Evolutionary conservation across 441 rosid species (phyloP), one percentile per base, ranked within the genome.

Genomic region (Euphorbia corollata): DNA sequence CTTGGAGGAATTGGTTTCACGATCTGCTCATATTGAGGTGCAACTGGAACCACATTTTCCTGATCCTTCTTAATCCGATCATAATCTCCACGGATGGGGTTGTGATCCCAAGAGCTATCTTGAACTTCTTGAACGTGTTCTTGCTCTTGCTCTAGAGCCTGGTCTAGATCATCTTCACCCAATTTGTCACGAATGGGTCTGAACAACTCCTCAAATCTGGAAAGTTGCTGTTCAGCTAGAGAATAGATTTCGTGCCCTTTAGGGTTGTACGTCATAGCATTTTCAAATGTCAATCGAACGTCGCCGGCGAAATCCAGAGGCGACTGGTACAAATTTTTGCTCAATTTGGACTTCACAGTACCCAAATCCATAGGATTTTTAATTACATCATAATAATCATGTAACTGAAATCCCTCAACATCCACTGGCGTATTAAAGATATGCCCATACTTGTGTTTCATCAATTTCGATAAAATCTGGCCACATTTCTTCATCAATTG

Each of bases 311-410:
- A 93, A 70, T 86, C 87, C 38, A 48, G 13, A 0, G 96, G 98
- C 8, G 91, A 84, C 32, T 68, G 72, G 50, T 89, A 91, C 63
- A 78, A 27, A 64, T 80, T 78, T 71, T 83, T 82, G 4, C 73
- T 70, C 45, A 91, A 75, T 70, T 80, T 89, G 38, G 79, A 65
- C 77, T 86, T 91, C 20, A 91, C 90, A 0, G 96, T 82, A 3
- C 98, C 98, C 22, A 91, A 90, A 85, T 91, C 98, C 98, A 91
- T 91, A 4, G 98, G 98, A 8, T 68, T 70, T 79, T 83, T 89
- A 64, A 91, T 84, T 38, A 91, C 71, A 30, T 84, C 81, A 39
- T 72, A 58, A 70, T 89, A 92, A 77, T 91, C 98, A 41, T 89
- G 91, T 13, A 91, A 80, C 65, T 85, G 81, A 73, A 87, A 4